phyloP scores from a whole-genome alignment of 1,284 basidiomycete species.

The Tausonia pullulans region DNA sequence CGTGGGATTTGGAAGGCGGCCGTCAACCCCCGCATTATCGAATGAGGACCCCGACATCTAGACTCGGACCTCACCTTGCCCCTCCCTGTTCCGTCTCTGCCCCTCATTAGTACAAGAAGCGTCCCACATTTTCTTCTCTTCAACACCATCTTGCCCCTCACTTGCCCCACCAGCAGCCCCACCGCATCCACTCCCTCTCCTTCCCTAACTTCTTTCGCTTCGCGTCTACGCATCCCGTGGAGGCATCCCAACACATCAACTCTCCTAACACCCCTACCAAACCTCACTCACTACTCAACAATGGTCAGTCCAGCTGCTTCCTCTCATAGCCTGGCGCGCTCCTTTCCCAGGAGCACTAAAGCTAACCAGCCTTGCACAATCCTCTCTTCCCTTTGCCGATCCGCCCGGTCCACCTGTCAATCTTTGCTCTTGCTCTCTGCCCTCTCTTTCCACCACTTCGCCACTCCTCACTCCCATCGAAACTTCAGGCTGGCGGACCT shows the following conservation, averaged over 20 bases:
- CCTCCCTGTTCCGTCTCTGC: background rate
- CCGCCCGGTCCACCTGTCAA: too few relatives aligned
- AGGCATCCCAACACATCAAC: background rate
- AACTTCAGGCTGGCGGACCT: conserved; percentile 2
- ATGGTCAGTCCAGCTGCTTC: too few relatives aligned
- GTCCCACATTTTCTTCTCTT: background rate
- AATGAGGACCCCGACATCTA: too few relatives aligned
- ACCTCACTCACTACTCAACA: background rate
- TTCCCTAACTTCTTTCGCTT: background rate
- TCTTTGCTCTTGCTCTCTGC: background rate
- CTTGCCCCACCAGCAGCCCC: background rate
- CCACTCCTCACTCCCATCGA: background rate
- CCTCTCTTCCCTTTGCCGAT: background rate
- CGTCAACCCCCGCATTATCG: too few relatives aligned
- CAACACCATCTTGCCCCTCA: background rate
- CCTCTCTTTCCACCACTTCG: background rate
- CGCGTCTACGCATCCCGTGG: background rate
- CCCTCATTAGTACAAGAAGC: background rate
- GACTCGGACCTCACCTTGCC: too few relatives aligned
- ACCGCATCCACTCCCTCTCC: background rate
- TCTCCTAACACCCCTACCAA: background rate
- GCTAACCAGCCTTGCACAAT: background rate
- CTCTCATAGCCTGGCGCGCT: too few relatives aligned
- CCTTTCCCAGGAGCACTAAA: too few relatives aligned
- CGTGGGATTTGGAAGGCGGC: too few relatives aligned